Percentiles rank a stretch among this genome's conserved stretches.
Conservation (phyloP, 2,329 filamentous ascomycete species). For the Chaetomium olivaceum region DNA sequence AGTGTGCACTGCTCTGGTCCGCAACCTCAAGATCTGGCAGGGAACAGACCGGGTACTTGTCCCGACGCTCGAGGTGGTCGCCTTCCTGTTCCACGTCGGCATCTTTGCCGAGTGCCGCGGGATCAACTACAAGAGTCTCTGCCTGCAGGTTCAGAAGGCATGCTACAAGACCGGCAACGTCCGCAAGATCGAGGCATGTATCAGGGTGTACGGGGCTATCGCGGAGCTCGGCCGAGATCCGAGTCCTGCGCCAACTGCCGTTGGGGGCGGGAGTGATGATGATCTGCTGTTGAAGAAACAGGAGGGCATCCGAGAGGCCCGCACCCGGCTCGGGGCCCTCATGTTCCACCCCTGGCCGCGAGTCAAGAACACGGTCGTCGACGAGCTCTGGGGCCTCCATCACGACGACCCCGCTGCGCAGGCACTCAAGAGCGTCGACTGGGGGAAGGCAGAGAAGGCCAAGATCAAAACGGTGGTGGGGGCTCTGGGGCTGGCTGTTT, state of each 20-base stretch:
- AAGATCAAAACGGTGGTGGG: constrained; percentile 47
- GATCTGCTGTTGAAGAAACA: constrained; percentile 39
- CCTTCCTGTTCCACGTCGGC: constrained; percentile 71
- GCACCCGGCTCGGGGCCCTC: constrained; percentile 70
- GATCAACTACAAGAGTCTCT: constrained; percentile 58
- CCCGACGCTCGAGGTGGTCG: constrained; percentile 73
- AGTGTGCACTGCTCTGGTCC: constrained; percentile 53
- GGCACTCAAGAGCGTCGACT: constrained; percentile 56
- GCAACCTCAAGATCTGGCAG: constrained; percentile 55
- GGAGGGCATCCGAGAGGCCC: constrained; percentile 54
- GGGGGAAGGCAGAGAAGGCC: constrained; percentile 54
- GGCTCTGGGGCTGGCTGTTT: constrained; percentile 43
- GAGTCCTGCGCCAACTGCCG: constrained; percentile 23
- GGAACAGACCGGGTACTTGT: constrained; percentile 70
- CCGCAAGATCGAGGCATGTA: constrained; percentile 75
- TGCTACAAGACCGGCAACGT: constrained; percentile 84
- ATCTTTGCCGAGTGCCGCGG: constrained; percentile 42
- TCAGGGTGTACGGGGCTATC: constrained; percentile 76
- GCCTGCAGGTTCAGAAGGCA: constrained; percentile 71
- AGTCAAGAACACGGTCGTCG: constrained; percentile 61
- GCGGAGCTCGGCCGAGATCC: constrained; percentile 42
- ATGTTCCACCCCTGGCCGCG: constrained; percentile 80
- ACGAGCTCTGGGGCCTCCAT: constrained; percentile 58
- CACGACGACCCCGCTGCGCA: constrained; percentile 35
- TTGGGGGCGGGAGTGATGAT: neutral